These are phyloP conservation scores for Linaria vulgaris DNA, from an alignment of 257 asterid species.

Conservation along the genomic window DNA sequence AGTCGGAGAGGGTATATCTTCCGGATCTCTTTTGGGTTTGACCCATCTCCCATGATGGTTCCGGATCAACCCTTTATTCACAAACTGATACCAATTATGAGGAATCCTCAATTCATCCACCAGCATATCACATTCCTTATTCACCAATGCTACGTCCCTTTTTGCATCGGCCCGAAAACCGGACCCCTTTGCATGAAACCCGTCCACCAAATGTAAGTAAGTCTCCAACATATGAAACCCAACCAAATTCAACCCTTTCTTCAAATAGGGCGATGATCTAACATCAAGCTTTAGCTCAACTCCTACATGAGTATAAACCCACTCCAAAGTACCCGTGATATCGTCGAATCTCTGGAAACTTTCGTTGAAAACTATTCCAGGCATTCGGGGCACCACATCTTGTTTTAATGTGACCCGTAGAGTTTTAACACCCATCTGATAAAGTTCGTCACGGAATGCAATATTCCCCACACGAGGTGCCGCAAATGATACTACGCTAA, in stretches of 20 bases:
- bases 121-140: constrained; percentile 73
- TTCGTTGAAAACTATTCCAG: constrained; percentile 67
- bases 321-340: constrained; percentile 66
- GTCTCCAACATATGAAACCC: constrained; percentile 80
- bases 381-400: constrained; percentile 72
- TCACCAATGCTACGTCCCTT: constrained; percentile 74
- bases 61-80: constrained; percentile 57
- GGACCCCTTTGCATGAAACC: constrained; percentile 37
- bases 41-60: constrained; percentile 76
- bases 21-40: constrained; percentile 64
- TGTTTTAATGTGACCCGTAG: constrained; percentile 59
- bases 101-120: constrained; percentile 74
- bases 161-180: constrained; percentile 57
- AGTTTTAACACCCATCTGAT: constrained; percentile 58
- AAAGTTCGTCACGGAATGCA: constrained; percentile 71
- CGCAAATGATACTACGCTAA: constrained; percentile 62
- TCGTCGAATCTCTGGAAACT: constrained; percentile 71
- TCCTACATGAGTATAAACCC: constrained; percentile 84
- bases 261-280: constrained; percentile 53
- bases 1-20: constrained; percentile 61
- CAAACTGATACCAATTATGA: constrained; percentile 62
- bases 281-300: constrained; percentile 63
- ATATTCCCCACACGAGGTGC: constrained; percentile 84
- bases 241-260: constrained; percentile 52
- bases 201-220: constrained; percentile 70